These are phyloP conservation scores for Aeminium ludgeri DNA, from an alignment of 495 filamentous ascomycete genomes.

Conservation along the genomic window DNA sequence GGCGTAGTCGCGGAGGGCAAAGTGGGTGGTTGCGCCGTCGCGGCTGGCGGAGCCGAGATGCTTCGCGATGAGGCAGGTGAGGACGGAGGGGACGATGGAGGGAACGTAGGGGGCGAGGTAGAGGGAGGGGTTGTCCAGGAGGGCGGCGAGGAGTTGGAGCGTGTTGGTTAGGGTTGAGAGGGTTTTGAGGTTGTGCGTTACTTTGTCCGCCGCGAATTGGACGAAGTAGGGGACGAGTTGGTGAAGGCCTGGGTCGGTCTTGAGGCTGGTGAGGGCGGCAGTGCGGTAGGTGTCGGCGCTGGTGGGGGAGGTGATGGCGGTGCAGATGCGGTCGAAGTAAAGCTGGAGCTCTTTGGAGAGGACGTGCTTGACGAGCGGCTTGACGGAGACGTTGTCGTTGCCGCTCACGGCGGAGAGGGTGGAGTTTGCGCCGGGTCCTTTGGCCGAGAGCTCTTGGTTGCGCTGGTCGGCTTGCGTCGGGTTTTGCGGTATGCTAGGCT, in stretches of 20 bases:
- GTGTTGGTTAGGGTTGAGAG: conserved; percentile 75
- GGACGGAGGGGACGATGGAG: conserved; percentile 69
- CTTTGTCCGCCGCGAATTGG: conserved; percentile 83
- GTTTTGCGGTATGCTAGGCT: conserved; percentile 90
- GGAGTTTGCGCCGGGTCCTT: conserved; percentile 71
- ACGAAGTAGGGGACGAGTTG: conserved; percentile 93
- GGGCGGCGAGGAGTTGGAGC: conserved; percentile 68
- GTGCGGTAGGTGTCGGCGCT: conserved; percentile 66
- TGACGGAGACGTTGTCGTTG: conserved; percentile 62
- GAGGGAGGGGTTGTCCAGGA: conserved; percentile 66
- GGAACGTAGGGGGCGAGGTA: conserved; percentile 81
- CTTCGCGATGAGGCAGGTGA: conserved; percentile 80
- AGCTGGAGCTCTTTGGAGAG: conserved; percentile 86
- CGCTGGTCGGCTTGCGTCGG: conserved; percentile 68
- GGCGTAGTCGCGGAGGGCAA: conserved; percentile 66
- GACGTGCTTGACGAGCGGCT: conserved; percentile 85
- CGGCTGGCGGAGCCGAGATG: conserved; percentile 46
- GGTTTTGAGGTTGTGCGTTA: conserved; percentile 76
- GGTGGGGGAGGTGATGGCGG: conserved; percentile 71
- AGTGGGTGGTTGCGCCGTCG: conserved; percentile 39
- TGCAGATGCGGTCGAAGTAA: conserved; percentile 91
- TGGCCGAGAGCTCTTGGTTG: conserved; percentile 68
- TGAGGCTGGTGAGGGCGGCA: conserved; percentile 65
- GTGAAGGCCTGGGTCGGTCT: conserved; percentile 78
- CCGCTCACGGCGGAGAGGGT: conserved; percentile 68